Percentiles rank a stretch among this genome's conserved stretches.
phyloP scores from a whole-genome alignment of 2,329 filamentous ascomycete species.

The Cryphonectria parasitica region DNA sequence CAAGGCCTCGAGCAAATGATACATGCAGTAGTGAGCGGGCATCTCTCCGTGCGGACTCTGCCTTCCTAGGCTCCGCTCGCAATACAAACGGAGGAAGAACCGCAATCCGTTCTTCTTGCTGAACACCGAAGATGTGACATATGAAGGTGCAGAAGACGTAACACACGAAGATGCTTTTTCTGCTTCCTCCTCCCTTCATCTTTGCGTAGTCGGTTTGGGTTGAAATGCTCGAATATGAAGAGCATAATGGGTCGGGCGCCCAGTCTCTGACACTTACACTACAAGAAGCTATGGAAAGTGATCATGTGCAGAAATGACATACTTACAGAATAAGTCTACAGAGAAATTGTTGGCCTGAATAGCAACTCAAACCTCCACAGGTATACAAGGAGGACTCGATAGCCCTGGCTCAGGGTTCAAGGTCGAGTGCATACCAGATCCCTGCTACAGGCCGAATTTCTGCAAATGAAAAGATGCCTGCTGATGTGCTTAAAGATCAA shows the following conservation, averaged over 20 bases:
- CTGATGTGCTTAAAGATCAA: not conserved
- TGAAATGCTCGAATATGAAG: not conserved
- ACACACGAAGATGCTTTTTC: not conserved
- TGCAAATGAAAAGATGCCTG: not conserved
- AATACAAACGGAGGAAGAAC: not conserved
- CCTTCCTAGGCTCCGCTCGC: not conserved
- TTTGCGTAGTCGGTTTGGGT: not conserved
- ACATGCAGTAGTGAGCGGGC: not conserved
- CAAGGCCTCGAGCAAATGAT: not conserved
- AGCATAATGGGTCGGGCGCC: not conserved
- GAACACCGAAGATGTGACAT: not conserved
- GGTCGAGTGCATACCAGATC: not conserved
- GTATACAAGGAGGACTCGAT: not conserved
- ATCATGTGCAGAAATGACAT: not conserved
- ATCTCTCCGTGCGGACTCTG: not conserved
- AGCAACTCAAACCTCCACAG: not conserved
- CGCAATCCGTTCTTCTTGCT: not conserved
- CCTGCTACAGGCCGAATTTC: not conserved
- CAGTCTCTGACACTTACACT: not conserved
- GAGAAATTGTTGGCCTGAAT: not conserved
- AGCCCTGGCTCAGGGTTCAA: not conserved
- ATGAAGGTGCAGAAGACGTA: not conserved
- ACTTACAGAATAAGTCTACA: not conserved
- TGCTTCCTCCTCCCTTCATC: not conserved
- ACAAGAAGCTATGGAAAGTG: not conserved